phyloP scores from a whole-genome alignment of 805 yeast species.

The Clavispora carvajalis region DNA sequence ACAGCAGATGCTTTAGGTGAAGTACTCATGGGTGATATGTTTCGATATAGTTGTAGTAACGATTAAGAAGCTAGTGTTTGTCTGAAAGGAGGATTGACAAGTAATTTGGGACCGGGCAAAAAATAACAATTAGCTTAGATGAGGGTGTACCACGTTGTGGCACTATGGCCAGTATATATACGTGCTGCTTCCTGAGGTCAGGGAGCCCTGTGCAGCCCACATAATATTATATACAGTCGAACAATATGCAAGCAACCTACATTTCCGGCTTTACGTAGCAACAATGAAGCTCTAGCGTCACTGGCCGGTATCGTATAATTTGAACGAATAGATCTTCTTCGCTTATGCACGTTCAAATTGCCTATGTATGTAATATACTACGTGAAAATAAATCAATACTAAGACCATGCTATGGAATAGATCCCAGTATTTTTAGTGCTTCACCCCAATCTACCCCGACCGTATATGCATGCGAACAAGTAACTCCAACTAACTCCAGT shows the following conservation, averaged over 20 bases:
- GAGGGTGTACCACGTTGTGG: background rate
- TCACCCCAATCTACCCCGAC: background rate
- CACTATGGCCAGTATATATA: background rate
- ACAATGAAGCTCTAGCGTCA: too few species aligned
- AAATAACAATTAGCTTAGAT: background rate
- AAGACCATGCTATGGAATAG: too few species aligned
- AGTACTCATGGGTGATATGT: conserved; percentile 1
- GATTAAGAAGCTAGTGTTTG: background rate
- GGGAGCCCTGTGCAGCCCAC: background rate
- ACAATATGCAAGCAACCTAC: background rate
- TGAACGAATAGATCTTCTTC: too few species aligned
- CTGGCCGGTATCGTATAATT: too few species aligned
- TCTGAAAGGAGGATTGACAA: background rate
- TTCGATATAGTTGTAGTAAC: background rate
- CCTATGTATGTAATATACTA: too few species aligned
- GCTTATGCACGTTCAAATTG: too few species aligned
- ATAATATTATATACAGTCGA: background rate
- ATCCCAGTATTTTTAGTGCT: too few species aligned
- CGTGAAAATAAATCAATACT: too few species aligned
- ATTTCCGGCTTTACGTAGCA: too few species aligned
- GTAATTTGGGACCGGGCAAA: background rate
- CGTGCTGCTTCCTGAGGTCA: background rate
- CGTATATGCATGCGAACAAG: background rate
- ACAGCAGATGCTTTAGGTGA: conserved; percentile 2
- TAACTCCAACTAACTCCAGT: background rate